Conservation (phyloP, 2,329 filamentous ascomycete species). For the Emergomyces orientalis region DNA sequence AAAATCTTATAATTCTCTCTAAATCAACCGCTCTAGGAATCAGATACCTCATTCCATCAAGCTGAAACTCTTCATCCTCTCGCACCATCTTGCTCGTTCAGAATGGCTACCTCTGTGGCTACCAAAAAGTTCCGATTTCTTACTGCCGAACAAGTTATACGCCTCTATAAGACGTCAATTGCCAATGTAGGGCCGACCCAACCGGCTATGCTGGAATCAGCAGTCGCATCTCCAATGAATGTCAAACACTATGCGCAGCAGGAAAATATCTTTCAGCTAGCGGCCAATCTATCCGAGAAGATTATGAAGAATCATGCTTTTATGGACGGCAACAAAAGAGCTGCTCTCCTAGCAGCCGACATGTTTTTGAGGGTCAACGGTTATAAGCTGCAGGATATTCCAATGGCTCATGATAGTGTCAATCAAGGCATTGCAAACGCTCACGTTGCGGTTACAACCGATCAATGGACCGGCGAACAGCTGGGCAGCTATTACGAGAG, state of each 20-base stretch:
- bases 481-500: conserved; percentile 12
- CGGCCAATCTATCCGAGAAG: conserved; percentile 21
- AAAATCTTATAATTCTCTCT: not conserved
- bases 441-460: conserved; percentile 16
- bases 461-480: conserved; percentile 12
- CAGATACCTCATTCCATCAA: not conserved
- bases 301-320: conserved; percentile 26
- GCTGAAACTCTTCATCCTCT: not conserved
- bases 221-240: conserved; percentile 21
- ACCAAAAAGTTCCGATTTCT: conserved; percentile 10
- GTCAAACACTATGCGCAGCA: conserved; percentile 19
- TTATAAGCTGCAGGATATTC: conserved; percentile 17
- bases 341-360: conserved; percentile 22
- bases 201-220: conserved; percentile 20
- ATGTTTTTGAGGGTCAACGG: conserved; percentile 20
- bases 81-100: conserved; percentile 1
- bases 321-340: conserved; percentile 25
- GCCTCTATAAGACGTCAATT: conserved; percentile 10
- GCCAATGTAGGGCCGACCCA: conserved; percentile 15
- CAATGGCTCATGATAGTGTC: conserved; percentile 5
- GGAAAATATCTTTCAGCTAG: conserved; percentile 21
- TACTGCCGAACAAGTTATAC: conserved; percentile 5
- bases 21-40: not conserved
- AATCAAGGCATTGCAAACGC: conserved; percentile 10
- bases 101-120: conserved; percentile 1